Percentiles rank a stretch among this genome's conserved stretches.
Conservation (phyloP, 441 rosid genomes). For the Populus hybrid region DNA sequence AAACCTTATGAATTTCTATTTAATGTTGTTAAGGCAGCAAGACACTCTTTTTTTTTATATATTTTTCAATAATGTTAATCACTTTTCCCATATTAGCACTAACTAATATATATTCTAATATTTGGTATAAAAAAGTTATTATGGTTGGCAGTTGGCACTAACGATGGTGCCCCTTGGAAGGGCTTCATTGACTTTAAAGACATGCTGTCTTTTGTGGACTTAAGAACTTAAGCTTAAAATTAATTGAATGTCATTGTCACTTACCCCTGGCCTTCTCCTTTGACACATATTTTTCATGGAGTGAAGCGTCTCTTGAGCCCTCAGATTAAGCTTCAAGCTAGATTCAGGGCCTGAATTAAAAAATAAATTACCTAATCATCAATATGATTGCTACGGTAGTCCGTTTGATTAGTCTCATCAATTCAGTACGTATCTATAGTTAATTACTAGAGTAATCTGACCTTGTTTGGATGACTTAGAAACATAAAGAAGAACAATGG, state of each 20-base stretch:
- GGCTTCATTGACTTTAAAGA: neutral
- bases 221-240: neutral
- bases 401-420: neutral
- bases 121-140: too few species aligned
- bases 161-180: neutral
- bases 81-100: too few species aligned
- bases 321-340: slow-evolving; percentile 38
- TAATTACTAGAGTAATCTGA: slow-evolving; percentile 8
- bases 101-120: too few species aligned
- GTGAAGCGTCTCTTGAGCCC: slow-evolving; percentile 54
- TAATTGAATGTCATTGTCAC: slow-evolving; percentile 8
- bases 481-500: slow-evolving; percentile 56
- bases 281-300: slow-evolving; percentile 62
- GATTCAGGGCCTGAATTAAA: slow-evolving; percentile 31
- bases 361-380: neutral
- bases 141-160: neutral
- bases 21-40: too few species aligned
- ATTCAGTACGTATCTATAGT: too few species aligned
- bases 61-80: too few species aligned
- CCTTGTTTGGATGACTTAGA: slow-evolving; percentile 46
- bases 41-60: too few species aligned
- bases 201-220: neutral
- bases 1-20: neutral
- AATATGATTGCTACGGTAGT: neutral
- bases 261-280: slow-evolving; percentile 69